Conservation (phyloP, 202 grass and related monocot species). For the Setaria viridis region DNA sequence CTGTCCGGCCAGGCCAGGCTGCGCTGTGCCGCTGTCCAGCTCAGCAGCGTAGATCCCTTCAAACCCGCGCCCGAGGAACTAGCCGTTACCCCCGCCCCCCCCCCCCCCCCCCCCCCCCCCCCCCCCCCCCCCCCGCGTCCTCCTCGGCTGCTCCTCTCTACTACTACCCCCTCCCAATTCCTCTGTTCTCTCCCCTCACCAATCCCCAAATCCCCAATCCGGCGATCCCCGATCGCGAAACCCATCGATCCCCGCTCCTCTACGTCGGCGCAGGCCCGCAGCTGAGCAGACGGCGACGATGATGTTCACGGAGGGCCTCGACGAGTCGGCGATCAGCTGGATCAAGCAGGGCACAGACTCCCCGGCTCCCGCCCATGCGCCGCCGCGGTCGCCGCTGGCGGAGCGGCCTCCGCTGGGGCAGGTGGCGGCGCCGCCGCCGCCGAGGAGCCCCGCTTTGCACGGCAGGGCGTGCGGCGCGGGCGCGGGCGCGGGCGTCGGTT, state of each 20-base stretch:
- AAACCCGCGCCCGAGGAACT: slow-evolving; percentile 58
- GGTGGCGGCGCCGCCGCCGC: slow-evolving; percentile 35
- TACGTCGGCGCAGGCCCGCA: not conserved
- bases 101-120: too few relatives aligned
- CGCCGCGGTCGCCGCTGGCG: slow-evolving; percentile 56
- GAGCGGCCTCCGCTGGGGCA: slow-evolving; percentile 60
- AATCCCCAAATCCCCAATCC: slow-evolving; percentile 30
- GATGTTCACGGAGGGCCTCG: slow-evolving; percentile 97
- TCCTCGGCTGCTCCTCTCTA: not conserved
- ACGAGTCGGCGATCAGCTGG: slow-evolving; percentile 95
- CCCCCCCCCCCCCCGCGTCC: slow-evolving; percentile 27
- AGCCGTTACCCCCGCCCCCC: slow-evolving; percentile 55
- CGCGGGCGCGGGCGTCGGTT: not conserved
- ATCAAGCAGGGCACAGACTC: slow-evolving; percentile 70
- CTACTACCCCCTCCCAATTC: not conserved
- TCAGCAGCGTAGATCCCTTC: slow-evolving; percentile 36
- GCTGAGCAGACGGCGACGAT: slow-evolving; percentile 34
- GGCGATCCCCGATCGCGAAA: not conserved
- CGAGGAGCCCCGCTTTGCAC: slow-evolving; percentile 48
- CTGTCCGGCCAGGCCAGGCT: not conserved
- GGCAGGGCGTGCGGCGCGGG: slow-evolving; percentile 11
- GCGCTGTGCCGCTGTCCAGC: not conserved
- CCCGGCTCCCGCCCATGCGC: not conserved
- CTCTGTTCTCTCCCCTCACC: not conserved
- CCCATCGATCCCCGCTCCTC: not conserved